Conservation (phyloP, 1,284 basidiomycete species). For the Anthracocystis walkeri region DNA sequence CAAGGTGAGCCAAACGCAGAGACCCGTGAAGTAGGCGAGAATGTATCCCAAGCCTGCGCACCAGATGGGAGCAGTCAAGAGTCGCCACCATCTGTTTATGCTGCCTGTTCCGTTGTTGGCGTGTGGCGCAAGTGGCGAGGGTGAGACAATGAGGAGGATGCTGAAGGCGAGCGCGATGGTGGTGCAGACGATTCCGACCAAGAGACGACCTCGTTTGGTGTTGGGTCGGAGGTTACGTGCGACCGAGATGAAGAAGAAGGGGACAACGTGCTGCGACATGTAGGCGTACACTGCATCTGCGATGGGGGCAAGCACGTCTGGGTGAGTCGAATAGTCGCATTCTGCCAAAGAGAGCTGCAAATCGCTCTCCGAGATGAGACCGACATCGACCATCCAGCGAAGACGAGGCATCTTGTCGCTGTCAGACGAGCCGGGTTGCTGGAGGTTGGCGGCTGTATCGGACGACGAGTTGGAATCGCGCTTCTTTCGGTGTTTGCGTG, state of each 20-base stretch:
- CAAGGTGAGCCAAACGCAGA: conserved; percentile 61
- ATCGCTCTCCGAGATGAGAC: conserved; percentile 45
- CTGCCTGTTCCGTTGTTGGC: conserved; percentile 20
- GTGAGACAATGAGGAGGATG: conserved; percentile 46
- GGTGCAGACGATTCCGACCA: conserved; percentile 44
- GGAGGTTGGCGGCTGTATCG: conserved; percentile 13
- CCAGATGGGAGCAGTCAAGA: conserved; percentile 55
- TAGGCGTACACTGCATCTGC: conserved; percentile 47
- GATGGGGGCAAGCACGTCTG: conserved; percentile 50
- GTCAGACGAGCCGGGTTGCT: conserved; percentile 10
- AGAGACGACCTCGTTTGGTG: conserved; percentile 53
- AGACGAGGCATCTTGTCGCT: conserved; percentile 38
- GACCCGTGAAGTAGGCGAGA: conserved; percentile 56
- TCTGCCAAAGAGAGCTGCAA: conserved; percentile 37
- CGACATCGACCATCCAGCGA: conserved; percentile 57
- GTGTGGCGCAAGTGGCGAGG: conserved; percentile 44
- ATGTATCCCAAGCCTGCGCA: conserved; percentile 56
- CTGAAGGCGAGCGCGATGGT: conserved; percentile 46
- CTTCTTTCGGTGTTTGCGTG: conserved; percentile 18
- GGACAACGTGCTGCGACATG: conserved; percentile 53
- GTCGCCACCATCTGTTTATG: conserved; percentile 51
- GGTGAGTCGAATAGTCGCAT: conserved; percentile 49
- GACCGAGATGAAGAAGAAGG: conserved; percentile 54
- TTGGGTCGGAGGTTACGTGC: conserved; percentile 49
- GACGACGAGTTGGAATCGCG: conserved; percentile 25